Base-by-base conservation (phyloP, 768 basidiomycete genomes). In the Serendipita sp. region DNA sequence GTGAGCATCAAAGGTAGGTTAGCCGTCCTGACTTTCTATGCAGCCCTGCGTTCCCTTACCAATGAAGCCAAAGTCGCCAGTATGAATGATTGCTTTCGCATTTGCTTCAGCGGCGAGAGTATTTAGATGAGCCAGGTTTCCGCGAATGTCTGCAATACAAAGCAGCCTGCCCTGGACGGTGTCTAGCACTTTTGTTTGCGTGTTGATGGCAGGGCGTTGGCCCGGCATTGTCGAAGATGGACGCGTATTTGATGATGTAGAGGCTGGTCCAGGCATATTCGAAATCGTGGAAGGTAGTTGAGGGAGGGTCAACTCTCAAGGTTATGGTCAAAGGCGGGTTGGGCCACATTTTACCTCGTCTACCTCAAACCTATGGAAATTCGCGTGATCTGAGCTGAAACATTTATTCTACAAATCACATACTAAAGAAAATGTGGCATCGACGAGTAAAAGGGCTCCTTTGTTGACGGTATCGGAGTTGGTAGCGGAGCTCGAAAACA, bases 31-130 rank as follows among this genome's bases (percentile, higher is more conserved):
- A 68, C 64, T 68, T 68, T 70, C 58, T 70, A 66, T 64, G 55
- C 2, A 52, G 36, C 44, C 36, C 58, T 16, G 50, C 53, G 45
- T 64, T 67, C 29, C 73, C 80, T 67, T 68, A 86, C 90, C 91
- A 74, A 95, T 96, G 76, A 99, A 96, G 65, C 96, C 96, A 83
- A 98, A 98, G 77, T 99, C 96, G 63, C 96, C 96, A 0, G 94
- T 95, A 73, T 98, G 95, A 65, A 99, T 89, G 73, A 97, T 86
- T 16, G 93, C 95, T 65, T 86, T 82, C 27, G 93, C 96, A 71
- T 88, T 87, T 64, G 83, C 84, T 69, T 96, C 91, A 52, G 85
- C 77, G 16, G 94, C 94, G 63, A 96, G 83, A 74, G 90, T 83
- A 73, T 97, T 97, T 71, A 99, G 81, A 55, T 83, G 83, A 48